Conservation (phyloP, 345 rosid species). For the Tarenaya hassleriana region DNA sequence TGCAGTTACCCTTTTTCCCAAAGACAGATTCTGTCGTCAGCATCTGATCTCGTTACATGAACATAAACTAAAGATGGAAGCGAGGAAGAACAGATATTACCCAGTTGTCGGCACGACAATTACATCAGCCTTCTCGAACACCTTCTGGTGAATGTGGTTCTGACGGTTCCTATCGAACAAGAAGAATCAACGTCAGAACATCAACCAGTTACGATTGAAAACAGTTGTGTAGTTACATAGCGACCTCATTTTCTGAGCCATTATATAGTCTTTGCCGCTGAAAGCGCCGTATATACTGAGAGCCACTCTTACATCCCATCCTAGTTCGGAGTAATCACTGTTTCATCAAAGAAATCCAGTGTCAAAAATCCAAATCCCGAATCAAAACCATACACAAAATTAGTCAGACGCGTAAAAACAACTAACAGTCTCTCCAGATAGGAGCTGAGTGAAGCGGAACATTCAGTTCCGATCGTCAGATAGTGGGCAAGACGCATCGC, state of each 20-base stretch:
- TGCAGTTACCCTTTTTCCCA: conserved; percentile 52
- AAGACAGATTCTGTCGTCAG: neutral
- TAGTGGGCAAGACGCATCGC: conserved; percentile 81
- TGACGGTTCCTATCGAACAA: conserved; percentile 49
- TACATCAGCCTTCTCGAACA: conserved; percentile 54
- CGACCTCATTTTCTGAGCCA: conserved; percentile 61
- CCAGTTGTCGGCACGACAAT: conserved; percentile 70
- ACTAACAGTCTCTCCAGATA: conserved; percentile 46
- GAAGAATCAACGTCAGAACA: too few species aligned
- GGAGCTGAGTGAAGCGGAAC: conserved; percentile 41
- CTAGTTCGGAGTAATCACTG: conserved; percentile 43
- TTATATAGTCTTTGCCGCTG: conserved; percentile 46
- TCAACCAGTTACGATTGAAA: too few species aligned
- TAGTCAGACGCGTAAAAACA: too few species aligned
- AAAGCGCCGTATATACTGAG: conserved; percentile 53
- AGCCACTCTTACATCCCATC: conserved; percentile 67
- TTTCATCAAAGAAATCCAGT: conserved; percentile 7
- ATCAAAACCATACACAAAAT: too few species aligned
- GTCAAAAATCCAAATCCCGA: conserved; percentile 12
- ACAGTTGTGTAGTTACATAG: too few species aligned
- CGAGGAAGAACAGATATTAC: conserved; percentile 27
- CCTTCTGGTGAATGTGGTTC: conserved; percentile 39
- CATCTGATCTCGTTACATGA: neutral
- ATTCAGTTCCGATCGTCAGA: conserved; percentile 55
- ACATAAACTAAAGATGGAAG: too few species aligned